Conservation (phyloP, 2,329 filamentous ascomycete genomes). For the Calonectria pseudoreteaudii region DNA sequence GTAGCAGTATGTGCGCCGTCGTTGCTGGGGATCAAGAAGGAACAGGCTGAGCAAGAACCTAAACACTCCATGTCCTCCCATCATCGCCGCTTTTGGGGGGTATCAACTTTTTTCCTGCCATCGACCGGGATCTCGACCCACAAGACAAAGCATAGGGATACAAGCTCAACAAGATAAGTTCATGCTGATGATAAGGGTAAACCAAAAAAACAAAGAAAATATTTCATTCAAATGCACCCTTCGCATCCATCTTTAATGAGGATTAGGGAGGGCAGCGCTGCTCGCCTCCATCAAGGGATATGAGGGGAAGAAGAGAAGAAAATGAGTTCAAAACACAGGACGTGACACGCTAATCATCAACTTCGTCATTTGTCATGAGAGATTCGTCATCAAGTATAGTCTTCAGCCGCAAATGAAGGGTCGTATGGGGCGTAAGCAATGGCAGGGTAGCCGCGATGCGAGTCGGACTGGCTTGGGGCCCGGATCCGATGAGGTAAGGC, state of each 20-base stretch:
- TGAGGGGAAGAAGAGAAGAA: conserved; percentile 30
- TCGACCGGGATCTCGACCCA: conserved; percentile 38
- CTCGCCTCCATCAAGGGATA: conserved; percentile 14
- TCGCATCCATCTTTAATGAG: conserved; percentile 3
- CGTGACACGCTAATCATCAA: conserved; percentile 43
- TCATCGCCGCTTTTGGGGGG: conserved; percentile 46
- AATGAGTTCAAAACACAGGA: conserved; percentile 34
- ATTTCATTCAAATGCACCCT: conserved; percentile 25
- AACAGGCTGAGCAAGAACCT: conserved; percentile 30
- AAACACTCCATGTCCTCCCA: conserved; percentile 38
- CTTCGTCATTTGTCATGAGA: conserved; percentile 45
- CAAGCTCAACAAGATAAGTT: conserved; percentile 36
- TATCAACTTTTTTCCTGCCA: conserved; percentile 52
- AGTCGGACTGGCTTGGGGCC: conserved; percentile 63
- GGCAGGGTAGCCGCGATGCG: conserved; percentile 50
- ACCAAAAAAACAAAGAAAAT: conserved; percentile 17
- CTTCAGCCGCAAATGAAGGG: conserved; percentile 41
- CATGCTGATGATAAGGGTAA: conserved; percentile 33
- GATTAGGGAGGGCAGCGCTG: conserved; percentile 14
- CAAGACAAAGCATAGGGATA: conserved; percentile 42
- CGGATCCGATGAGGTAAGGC: conserved; percentile 58
- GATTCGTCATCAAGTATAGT: conserved; percentile 47
- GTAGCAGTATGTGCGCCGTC: conserved; percentile 32
- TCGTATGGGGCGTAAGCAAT: conserved; percentile 47
- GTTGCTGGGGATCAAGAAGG: conserved; percentile 27